Evolutionary conservation across 169 alveolate genomes (phyloP), one percentile per base, ranked within the genome.

Genomic region (Plasmodium sp.): DNA sequence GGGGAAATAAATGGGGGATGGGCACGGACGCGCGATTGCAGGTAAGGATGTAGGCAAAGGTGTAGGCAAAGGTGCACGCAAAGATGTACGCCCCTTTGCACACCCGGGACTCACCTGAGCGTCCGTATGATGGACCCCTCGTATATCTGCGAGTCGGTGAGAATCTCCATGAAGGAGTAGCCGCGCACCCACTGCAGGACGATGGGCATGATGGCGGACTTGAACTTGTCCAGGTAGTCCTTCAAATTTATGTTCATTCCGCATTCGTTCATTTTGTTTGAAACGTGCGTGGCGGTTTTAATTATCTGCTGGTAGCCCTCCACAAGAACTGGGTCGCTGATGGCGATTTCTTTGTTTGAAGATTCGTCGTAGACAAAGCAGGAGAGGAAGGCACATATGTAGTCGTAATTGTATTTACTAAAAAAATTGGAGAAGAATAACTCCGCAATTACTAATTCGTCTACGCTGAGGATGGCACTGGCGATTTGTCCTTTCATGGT

Each of bases 381-480:
- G 84, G 99, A 98, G 12, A 99, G 96, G 12, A 98, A 96, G 0
- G 99, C 99, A 34, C 99, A 98, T 31, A 99, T 98, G 82, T 98
- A 98, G 88, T 98, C 99, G n/a, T 98, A 97, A 41, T 96, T 96
- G 94, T 98, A 95, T 74, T 98, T 98, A 58, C 98, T 98, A 92
- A 99, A 99, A 83, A 98, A 97, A 73, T 99, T 99, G 71, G 98
- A 96, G 93, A 97, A 96, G 41, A 99, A 96, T 86, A 99, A 92
- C 94, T 99, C 99, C 6, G 99, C 98, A 51, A 98, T 98, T 56
- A 99, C 95, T 41, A 99, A 91, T 96, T 99, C 99, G 95, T 99
- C 99, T n/a, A 99, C 97, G 12, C 99, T 99, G 45, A 99, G 97
- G 73, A 99, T 98, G 90, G 99, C 99, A 95, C 99, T 99, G 22